Evolutionary conservation across 1,284 basidiomycete genomes (phyloP), one percentile per base, ranked within the genome.

Genomic region (Melampsora occidentalis): DNA sequence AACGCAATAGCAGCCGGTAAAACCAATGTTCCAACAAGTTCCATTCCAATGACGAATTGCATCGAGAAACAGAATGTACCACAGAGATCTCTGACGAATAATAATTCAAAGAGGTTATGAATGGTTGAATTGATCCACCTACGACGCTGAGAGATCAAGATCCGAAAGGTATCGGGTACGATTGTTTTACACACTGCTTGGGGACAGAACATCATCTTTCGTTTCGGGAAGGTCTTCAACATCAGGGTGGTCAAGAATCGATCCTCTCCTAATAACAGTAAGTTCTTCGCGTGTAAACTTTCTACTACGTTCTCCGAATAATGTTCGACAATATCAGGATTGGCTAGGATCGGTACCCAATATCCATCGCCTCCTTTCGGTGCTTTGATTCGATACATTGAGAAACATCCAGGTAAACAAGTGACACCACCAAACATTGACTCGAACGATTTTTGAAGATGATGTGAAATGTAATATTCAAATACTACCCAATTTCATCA

Each of bases 381-480:
- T 51, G 84, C 81, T 80, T 85, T 85, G 83, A 85, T 83, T 57
- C 84, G 83, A 78, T 85, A 85, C 75, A 84, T 83, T 65, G 82
- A 84, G 82, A 85, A 85, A 78, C 84, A 85, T 28, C 84, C 84
- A n/a, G 84, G 84, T 39, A 85, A 79, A 79, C 84, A 85, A 31
- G 84, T 85, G 33, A 85, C 84, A 80, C 84, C 84, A 71, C 84
- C 84, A 80, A 84, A 83, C 82, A 84, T 79, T 2, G 84, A 81
- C 79, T 85, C 84, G 79, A 83, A 85, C 3, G 84, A 84, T 80
- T 85, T 82, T 80, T 84, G 97, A 87, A 94, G 88, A 84, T 99
- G 97, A 83, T 99, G 96, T 18, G 96, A 98, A 84, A 98, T 97
- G 87, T 98, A 98, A 85, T 99, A 99, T 84, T 98, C 96, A 84